Conservation (phyloP, 352 stramenopile genomes). For the Phytophthora pluvialis region DNA sequence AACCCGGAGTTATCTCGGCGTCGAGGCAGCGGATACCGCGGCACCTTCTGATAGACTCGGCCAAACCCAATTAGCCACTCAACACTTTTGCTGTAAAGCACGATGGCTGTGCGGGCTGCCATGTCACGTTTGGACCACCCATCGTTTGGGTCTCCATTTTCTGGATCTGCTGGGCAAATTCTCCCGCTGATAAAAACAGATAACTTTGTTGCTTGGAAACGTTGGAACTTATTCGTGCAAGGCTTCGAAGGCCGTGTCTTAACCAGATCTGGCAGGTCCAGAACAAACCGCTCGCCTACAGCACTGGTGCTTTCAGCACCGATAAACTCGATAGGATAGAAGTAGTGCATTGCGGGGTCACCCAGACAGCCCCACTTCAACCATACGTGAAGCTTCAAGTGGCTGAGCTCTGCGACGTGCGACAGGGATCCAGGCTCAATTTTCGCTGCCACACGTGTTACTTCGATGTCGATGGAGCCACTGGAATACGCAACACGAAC, state of each 20-base stretch:
- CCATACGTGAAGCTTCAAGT: slow-evolving; percentile 53
- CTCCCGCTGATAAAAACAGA: slow-evolving; percentile 54
- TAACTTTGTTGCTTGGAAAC: slow-evolving; percentile 43
- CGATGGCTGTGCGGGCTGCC: slow-evolving; percentile 56
- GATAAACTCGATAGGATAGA: slow-evolving; percentile 55
- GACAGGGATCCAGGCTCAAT: slow-evolving; percentile 74
- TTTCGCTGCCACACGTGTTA: slow-evolving; percentile 58
- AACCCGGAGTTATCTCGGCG: slow-evolving; percentile 1
- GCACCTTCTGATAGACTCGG: slow-evolving; percentile 51
- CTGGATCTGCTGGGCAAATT: slow-evolving; percentile 39
- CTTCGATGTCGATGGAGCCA: slow-evolving; percentile 42
- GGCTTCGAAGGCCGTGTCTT: not conserved
- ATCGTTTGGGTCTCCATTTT: slow-evolving; percentile 20
- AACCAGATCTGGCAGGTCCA: not conserved
- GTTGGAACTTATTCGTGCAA: slow-evolving; percentile 20
- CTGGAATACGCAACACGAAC: slow-evolving; percentile 42
- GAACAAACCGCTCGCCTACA: slow-evolving; percentile 15
- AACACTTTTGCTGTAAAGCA: slow-evolving; percentile 79
- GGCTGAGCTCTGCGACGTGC: slow-evolving; percentile 66
- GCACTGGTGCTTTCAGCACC: slow-evolving; percentile 5
- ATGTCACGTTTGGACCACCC: slow-evolving; percentile 61
- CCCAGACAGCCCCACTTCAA: slow-evolving; percentile 47
- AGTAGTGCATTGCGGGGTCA: slow-evolving; percentile 48
- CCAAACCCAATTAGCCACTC: slow-evolving; percentile 78
- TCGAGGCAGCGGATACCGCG: slow-evolving; percentile 34